Base-by-base conservation (phyloP, 2,329 filamentous ascomycete genomes). In the Claviceps monticola region DNA sequence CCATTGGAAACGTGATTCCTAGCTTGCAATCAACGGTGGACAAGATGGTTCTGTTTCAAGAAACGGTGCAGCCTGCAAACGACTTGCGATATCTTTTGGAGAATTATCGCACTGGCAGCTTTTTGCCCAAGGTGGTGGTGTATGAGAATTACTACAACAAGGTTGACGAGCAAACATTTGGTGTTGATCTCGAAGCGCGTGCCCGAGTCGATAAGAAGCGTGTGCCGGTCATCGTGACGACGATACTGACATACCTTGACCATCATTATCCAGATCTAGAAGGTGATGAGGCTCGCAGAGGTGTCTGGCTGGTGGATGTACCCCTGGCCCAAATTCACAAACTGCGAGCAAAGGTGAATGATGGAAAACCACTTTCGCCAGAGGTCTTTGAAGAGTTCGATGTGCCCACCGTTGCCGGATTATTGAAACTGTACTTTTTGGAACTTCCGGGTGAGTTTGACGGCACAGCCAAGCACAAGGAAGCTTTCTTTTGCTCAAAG, bases 121-220 rank as follows among this genome's bases (percentile, higher is more conserved):
- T 95, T 65, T 80, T 88, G 49, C 93, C 93, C 8, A 90, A 81
- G 61, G 91, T 97, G 29, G 82, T 89, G 46, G 85, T 88, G 3
- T 98, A 98, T 68, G 93, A 98, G 71, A 98, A 97, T 67, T 98
- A 98, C 71, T 98, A 98, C 74, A 96, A 96, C 68, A 89, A 87
- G 58, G 89, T 96, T 23, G 93, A 96, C 66, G 90, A 96, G 64
- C 90, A 97, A 75, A 95, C 88, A 0, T 98, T 97, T 64, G 93
- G 94, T 58, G 89, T 98, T 51, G 94, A 98, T 63, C 80, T 98
- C n/a, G 93, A 98, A 70, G 89, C 91, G 39, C 79, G 93, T 58
- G 93, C 93, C 46, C 79, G 91, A 58, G 90, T 88, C 49, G 93
- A 98, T 68, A 85, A 90, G 67, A 98, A 98, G 71, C 86, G 93